Percentiles rank a stretch among this genome's conserved stretches.
Conservation (phyloP, 805 yeast genomes). For the Pichia deserticola region DNA sequence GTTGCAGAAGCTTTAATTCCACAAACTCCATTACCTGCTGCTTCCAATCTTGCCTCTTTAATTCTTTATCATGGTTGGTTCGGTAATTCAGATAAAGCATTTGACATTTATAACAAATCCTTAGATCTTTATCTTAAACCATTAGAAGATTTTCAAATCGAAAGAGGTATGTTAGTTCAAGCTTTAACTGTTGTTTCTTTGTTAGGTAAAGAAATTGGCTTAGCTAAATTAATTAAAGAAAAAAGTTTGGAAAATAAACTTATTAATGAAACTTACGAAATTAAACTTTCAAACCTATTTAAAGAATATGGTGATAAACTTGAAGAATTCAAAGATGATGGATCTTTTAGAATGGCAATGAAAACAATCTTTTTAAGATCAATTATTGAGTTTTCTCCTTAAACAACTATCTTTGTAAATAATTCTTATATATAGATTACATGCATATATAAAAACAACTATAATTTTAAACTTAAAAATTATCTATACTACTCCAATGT, state of each 20-base stretch:
- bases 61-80: conserved; percentile 24
- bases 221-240: conserved; percentile 26
- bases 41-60: conserved; percentile 19
- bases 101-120: conserved; percentile 27
- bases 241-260: conserved; percentile 23
- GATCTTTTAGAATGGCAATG: conserved; percentile 14
- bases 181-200: conserved; percentile 22
- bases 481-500: no score
- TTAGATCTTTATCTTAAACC: conserved; percentile 17
- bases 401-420: not conserved
- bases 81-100: conserved; percentile 23
- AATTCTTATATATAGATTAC: no score
- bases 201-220: conserved; percentile 22
- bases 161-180: conserved; percentile 21
- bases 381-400: conserved; percentile 14
- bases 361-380: conserved; percentile 12
- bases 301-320: conserved; percentile 26
- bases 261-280: conserved; percentile 18
- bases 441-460: no score
- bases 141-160: conserved; percentile 10
- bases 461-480: no score
- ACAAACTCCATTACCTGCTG: conserved; percentile 21
- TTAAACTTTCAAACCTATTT: conserved; percentile 19
- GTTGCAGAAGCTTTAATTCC: conserved; percentile 24
- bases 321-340: conserved; percentile 16